These are phyloP conservation scores for Pseudocercospora macadamiae DNA, from an alignment of 2,329 filamentous ascomycete genomes.

Conservation along the genomic window DNA sequence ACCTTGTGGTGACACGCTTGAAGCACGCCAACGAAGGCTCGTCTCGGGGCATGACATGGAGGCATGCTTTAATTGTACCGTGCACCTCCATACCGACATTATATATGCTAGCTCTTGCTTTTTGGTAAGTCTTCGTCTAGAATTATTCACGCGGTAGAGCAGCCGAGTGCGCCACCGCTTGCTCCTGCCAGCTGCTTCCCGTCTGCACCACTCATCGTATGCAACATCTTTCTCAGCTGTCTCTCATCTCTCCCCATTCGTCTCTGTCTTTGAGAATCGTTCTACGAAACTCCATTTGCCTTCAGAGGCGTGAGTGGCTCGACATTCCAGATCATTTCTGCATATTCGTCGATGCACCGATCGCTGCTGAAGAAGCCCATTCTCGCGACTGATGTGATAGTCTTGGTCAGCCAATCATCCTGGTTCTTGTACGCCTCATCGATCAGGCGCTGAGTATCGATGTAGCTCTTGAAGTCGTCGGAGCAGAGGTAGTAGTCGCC, in stretches of 20 bases:
- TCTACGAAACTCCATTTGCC: constrained; percentile 9
- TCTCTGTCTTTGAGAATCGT: neutral
- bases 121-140: too few relatives aligned
- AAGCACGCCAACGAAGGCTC: neutral
- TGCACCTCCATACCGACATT: neutral
- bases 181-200: neutral
- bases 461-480: constrained; percentile 94
- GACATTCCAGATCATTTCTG: constrained; percentile 95
- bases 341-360: constrained; percentile 95
- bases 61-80: neutral
- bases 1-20: too few relatives aligned
- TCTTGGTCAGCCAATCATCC: constrained; percentile 90
- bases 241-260: neutral
- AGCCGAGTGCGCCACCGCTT: too few relatives aligned
- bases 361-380: constrained; percentile 98
- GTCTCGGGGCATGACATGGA: too few relatives aligned
- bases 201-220: neutral
- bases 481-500: constrained; percentile 98
- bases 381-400: constrained; percentile 80
- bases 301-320: constrained; percentile 65
- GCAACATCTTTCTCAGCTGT: neutral
- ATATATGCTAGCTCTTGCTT: neutral
- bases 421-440: constrained; percentile 91
- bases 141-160: too few relatives aligned
- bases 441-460: constrained; percentile 86